phyloP scores from a whole-genome alignment of 257 asterid species.

The Przewalskia tangutica region DNA sequence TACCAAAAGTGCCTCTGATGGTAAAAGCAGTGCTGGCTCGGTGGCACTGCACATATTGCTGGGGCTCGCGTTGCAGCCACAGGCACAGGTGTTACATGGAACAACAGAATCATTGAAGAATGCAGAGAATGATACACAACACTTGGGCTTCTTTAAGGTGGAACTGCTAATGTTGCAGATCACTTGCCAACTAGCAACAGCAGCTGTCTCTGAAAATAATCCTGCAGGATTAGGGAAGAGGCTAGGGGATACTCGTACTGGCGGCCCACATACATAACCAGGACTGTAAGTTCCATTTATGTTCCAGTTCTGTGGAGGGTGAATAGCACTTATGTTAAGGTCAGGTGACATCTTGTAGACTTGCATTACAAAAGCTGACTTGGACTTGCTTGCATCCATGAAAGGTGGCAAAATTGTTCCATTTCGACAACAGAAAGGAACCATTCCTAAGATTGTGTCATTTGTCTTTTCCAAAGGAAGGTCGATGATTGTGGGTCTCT shows the following conservation, averaged over 20 bases:
- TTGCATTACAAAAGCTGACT: constrained; percentile 42
- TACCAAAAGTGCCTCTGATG: constrained; percentile 45
- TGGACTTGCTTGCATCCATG: constrained; percentile 38
- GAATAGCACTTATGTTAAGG: constrained; percentile 34
- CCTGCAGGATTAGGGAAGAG: constrained; percentile 44
- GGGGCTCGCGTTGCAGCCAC: constrained; percentile 35
- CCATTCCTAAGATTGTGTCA: constrained; percentile 40
- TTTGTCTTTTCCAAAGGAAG: constrained; percentile 47
- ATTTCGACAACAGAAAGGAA: constrained; percentile 60
- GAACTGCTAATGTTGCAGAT: constrained; percentile 34
- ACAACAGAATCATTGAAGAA: constrained; percentile 55
- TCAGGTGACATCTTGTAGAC: constrained; percentile 70
- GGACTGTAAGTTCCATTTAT: constrained; percentile 39
- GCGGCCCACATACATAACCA: constrained; percentile 43
- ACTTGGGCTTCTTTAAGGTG: constrained; percentile 25
- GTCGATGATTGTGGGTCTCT: constrained; percentile 48
- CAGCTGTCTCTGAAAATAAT: constrained; percentile 29
- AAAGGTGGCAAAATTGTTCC: constrained; percentile 51
- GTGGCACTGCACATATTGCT: constrained; percentile 32
- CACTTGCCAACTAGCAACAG: constrained; percentile 57
- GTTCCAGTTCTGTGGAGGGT: constrained; percentile 55
- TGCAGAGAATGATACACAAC: constrained; percentile 68
- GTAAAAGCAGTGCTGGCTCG: constrained; percentile 40
- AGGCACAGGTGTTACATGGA: constrained; percentile 74
- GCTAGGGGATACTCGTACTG: constrained; percentile 36